A percentile compares a stretch with the other conserved stretches of the same genome.
phyloP scores from a whole-genome alignment of 2,329 filamentous ascomycete genomes.

The Colletotrichum endophyticum region DNA sequence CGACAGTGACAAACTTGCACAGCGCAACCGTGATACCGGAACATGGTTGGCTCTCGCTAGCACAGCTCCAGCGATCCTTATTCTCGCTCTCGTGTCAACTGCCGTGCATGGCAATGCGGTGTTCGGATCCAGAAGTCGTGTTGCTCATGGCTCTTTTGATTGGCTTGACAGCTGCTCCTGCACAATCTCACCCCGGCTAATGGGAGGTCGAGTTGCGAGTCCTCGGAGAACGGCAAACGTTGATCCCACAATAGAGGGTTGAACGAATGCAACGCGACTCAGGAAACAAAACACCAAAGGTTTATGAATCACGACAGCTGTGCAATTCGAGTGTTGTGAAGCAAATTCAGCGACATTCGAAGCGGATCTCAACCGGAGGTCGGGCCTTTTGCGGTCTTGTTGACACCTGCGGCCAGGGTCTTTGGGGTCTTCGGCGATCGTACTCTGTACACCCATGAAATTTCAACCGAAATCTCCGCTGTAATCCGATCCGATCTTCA shows the following conservation, averaged over 20 bases:
- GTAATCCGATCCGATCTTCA: constrained; percentile 14
- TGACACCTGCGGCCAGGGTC: neutral
- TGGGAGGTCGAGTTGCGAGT: neutral
- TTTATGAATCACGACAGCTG: neutral
- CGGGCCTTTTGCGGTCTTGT: constrained; percentile 16
- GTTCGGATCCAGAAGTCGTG: neutral
- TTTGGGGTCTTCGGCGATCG: neutral
- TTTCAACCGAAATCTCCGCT: constrained; percentile 16
- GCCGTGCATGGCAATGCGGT: neutral
- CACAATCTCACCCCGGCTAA: neutral
- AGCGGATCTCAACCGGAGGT: neutral
- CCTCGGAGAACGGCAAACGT: neutral
- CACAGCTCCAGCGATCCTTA: neutral
- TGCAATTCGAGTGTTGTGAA: neutral
- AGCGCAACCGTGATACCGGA: neutral
- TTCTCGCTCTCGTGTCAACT: neutral
- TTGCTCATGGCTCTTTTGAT: neutral
- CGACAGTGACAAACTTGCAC: neutral
- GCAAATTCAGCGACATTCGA: neutral
- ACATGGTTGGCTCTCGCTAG: neutral
- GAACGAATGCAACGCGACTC: neutral
- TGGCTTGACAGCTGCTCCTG: neutral
- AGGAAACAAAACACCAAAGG: neutral
- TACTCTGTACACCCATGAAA: neutral
- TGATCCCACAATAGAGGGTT: neutral